Conservation (phyloP, 2,329 filamentous ascomycete genomes). For the Xylogone sp. region DNA sequence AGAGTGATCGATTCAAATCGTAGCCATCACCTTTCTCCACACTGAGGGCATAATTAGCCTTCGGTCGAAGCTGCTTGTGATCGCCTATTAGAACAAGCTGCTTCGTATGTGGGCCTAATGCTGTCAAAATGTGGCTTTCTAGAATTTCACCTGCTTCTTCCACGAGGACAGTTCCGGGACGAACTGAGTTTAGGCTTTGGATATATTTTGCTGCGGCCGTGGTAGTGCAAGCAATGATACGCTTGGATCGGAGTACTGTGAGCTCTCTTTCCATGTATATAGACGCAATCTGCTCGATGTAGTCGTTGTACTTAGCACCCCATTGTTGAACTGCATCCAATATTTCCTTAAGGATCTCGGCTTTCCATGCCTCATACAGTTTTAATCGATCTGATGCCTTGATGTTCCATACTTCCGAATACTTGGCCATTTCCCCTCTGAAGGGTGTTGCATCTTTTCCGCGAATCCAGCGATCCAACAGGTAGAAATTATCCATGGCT, state of each 20-base stretch:
- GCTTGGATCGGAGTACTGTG: constrained; percentile 31
- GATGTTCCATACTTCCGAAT: too few relatives aligned
- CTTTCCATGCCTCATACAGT: too few relatives aligned
- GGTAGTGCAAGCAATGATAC: constrained; percentile 68
- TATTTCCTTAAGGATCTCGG: too few relatives aligned
- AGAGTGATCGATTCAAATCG: constrained; percentile 64
- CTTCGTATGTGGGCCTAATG: constrained; percentile 50
- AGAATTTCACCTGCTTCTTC: constrained; percentile 74
- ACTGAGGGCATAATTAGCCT: constrained; percentile 56
- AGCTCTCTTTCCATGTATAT: too few relatives aligned
- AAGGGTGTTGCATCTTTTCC: too few relatives aligned
- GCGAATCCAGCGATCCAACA: constrained; percentile 49
- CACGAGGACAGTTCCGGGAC: constrained; percentile 58
- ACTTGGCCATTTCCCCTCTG: too few relatives aligned
- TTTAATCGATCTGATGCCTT: too few relatives aligned
- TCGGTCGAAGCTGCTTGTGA: constrained; percentile 68
- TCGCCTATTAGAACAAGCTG: constrained; percentile 70
- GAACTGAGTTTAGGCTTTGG: constrained; percentile 33
- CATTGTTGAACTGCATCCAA: too few relatives aligned
- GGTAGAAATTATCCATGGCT: constrained; percentile 39
- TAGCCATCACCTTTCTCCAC: constrained; percentile 63
- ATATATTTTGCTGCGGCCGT: constrained; percentile 66
- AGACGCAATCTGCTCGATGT: too few relatives aligned
- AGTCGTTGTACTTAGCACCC: too few relatives aligned
- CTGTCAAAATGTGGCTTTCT: constrained; percentile 62